These are phyloP conservation scores for Penicillium paneum DNA, from an alignment of 2,329 filamentous ascomycete species.

Conservation along the genomic window DNA sequence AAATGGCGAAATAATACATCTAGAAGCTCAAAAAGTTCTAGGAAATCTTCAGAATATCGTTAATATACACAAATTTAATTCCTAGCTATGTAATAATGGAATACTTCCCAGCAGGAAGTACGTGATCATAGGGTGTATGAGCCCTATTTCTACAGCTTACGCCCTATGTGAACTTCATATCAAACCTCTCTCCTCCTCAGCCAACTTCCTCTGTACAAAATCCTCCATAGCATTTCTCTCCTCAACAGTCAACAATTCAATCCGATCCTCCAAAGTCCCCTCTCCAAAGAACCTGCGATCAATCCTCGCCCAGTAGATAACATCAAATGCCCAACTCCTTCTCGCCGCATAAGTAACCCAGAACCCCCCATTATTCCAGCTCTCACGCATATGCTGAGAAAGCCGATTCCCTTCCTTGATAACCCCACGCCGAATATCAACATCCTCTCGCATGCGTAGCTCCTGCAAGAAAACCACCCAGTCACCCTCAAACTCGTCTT, in stretches of 20 bases:
- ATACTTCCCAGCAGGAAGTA: no score
- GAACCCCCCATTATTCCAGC: constrained; percentile 21
- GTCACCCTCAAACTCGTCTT: constrained; percentile 12
- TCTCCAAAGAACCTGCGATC: constrained; percentile 25
- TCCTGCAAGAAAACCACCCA: constrained; percentile 23
- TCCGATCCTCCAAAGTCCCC: constrained; percentile 13
- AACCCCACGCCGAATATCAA: not conserved
- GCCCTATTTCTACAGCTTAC: no score
- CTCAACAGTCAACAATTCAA: constrained; percentile 16
- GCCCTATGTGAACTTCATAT: not conserved
- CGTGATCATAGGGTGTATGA: no score
- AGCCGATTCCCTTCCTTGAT: not conserved
- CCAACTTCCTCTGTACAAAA: constrained; percentile 19
- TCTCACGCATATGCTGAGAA: constrained; percentile 18
- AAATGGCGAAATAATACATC: not conserved
- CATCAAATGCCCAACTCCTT: constrained; percentile 23
- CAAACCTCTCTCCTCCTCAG: not conserved
- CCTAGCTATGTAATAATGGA: no score
- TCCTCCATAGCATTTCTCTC: constrained; percentile 17
- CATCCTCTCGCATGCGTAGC: constrained; percentile 1
- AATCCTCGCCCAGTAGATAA: constrained; percentile 11
- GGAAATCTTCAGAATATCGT: not conserved
- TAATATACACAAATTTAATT: not conserved
- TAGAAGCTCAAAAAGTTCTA: not conserved
- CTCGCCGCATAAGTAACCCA: constrained; percentile 24